A percentile compares a stretch with the other conserved stretches of the same genome.
These are phyloP conservation scores for Nakazawaea holstii DNA, from an alignment of 805 yeast genomes.

Conservation along the genomic window DNA sequence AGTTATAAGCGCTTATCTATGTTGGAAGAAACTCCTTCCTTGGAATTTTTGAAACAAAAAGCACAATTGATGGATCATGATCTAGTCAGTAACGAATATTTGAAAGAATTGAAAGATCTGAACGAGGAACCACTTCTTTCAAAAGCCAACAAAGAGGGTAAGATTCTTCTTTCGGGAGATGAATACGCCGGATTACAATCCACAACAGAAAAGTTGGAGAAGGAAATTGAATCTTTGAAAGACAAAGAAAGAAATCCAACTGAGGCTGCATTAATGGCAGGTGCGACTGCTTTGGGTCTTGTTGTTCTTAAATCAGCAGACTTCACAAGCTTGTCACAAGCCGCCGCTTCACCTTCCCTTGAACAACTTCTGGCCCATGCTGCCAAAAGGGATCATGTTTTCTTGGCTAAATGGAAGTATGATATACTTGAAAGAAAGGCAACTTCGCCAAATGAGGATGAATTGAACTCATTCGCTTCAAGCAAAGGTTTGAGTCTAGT, in stretches of 20 bases:
- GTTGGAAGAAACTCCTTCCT: constrained; percentile 11
- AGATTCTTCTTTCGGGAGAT: constrained; percentile 1
- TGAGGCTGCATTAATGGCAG: neutral
- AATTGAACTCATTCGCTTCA: constrained; percentile 17
- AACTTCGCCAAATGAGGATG: constrained; percentile 4
- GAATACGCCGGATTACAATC: neutral
- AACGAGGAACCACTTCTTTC: constrained; percentile 12
- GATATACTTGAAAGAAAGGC: constrained; percentile 7
- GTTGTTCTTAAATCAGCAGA: constrained; percentile 10
- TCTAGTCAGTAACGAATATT: neutral
- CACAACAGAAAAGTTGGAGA: neutral
- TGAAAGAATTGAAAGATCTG: constrained; percentile 17
- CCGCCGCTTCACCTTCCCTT: constrained; percentile 18
- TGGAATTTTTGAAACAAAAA: constrained; percentile 13
- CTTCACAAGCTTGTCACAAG: neutral
- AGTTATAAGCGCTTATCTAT: neutral
- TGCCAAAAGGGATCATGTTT: constrained; percentile 10
- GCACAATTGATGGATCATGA: constrained; percentile 9
- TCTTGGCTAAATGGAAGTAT: constrained; percentile 15
- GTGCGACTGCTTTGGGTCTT: constrained; percentile 4
- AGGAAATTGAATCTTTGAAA: constrained; percentile 1
- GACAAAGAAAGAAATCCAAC: neutral
- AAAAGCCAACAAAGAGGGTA: constrained; percentile 5
- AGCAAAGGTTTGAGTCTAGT: constrained; percentile 2
- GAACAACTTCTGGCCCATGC: constrained; percentile 21